Conservation (phyloP, 2,329 filamentous ascomycete genomes). For the Lojkania enalia region DNA sequence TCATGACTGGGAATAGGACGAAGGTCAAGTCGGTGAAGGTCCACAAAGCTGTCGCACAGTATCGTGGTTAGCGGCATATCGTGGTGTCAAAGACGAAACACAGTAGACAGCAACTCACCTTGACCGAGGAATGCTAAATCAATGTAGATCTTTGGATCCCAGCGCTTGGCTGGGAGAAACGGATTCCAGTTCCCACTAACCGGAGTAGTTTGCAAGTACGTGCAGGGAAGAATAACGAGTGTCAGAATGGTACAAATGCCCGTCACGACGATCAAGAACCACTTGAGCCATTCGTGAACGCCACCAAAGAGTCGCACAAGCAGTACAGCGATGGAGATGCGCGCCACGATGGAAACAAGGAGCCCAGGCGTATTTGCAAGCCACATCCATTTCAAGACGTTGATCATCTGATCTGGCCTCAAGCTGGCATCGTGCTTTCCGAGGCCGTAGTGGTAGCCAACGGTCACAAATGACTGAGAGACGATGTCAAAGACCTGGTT, state of each 20-base stretch:
- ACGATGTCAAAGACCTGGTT: no score
- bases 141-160: no score
- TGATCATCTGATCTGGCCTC: background rate
- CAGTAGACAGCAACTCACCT: no score
- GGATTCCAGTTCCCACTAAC: conserved; percentile 7
- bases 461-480: no score
- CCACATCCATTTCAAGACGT: conserved; percentile 11
- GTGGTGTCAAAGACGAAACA: no score
- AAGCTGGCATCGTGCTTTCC: conserved; percentile 8
- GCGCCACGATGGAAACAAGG: background rate
- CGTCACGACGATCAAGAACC: conserved; percentile 9
- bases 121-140: no score
- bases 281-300: conserved; percentile 5
- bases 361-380: conserved; percentile 1
- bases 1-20: conserved; percentile 4
- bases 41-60: no score
- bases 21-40: conserved; percentile 7
- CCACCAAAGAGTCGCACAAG: conserved; percentile 8
- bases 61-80: no score
- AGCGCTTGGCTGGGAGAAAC: background rate
- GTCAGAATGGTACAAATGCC: background rate
- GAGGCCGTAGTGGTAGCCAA: no score
- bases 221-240: background rate
- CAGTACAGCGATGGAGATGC: conserved; percentile 7
- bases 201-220: conserved; percentile 1